Evolutionary conservation across 345 rosid species (phyloP).

Genomic region (Populus pruinosa): DNA sequence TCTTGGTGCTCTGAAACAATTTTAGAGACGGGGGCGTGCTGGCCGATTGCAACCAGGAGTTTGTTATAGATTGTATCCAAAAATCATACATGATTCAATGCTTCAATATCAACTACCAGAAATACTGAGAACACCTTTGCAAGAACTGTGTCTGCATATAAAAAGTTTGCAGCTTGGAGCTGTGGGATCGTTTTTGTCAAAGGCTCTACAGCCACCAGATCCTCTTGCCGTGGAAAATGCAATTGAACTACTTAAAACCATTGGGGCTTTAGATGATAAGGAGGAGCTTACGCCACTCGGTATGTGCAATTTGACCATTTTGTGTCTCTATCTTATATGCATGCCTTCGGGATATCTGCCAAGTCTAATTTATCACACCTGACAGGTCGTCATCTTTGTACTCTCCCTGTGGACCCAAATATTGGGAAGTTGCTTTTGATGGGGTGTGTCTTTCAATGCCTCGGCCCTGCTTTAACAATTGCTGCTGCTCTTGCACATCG

Average conservation of each 20-base stretch:
- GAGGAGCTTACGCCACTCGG: slow-evolving; percentile 96
- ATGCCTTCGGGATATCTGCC: slow-evolving; percentile 10
- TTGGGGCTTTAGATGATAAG: slow-evolving; percentile 78
- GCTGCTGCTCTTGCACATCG: slow-evolving; percentile 93
- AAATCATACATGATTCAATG: slow-evolving; percentile 72
- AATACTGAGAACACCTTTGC: slow-evolving; percentile 89
- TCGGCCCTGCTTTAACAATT: slow-evolving; percentile 90
- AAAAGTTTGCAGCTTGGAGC: slow-evolving; percentile 88
- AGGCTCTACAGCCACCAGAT: slow-evolving; percentile 98
- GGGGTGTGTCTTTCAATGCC: slow-evolving; percentile 90
- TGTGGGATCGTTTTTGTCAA: slow-evolving; percentile 79
- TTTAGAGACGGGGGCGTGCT: slow-evolving; percentile 94
- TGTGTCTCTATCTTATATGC: slow-evolving; percentile 1
- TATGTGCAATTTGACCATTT: slow-evolving; percentile 25
- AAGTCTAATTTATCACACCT: slow-evolving; percentile 10
- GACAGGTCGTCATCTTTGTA: slow-evolving; percentile 81
- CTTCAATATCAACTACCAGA: slow-evolving; percentile 82
- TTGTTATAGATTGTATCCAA: slow-evolving; percentile 89
- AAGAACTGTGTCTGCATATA: slow-evolving; percentile 86
- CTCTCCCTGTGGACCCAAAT: slow-evolving; percentile 82
- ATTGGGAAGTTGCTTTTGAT: slow-evolving; percentile 96
- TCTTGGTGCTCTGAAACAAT: slow-evolving; percentile 17
- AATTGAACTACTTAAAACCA: slow-evolving; percentile 85
- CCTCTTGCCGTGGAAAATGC: slow-evolving; percentile 94
- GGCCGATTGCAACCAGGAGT: slow-evolving; percentile 98